Evolutionary conservation across 108 stramenopile genomes (phyloP).

Genomic region (Parietichytrium sp.): DNA sequence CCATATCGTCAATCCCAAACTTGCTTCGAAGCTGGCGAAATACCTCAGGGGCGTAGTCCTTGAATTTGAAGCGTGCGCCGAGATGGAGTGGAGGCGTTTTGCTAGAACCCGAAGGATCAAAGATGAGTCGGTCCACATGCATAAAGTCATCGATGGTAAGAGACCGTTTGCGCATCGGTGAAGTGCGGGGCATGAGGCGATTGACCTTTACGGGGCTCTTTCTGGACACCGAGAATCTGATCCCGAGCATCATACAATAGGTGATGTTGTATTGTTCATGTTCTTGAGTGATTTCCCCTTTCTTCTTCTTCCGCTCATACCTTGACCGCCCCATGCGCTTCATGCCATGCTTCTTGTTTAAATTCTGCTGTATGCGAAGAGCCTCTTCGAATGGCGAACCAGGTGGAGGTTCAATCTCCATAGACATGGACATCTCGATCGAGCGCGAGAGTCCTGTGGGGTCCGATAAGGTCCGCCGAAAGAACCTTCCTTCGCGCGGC

Average conservation of each 20-base stretch:
- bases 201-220: slow-evolving; percentile 52
- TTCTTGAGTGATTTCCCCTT: slow-evolving; percentile 81
- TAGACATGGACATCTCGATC: background rate
- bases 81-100: slow-evolving; percentile 89
- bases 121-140: slow-evolving; percentile 69
- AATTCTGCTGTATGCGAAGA: background rate
- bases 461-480: background rate
- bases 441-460: background rate
- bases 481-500: too few relatives aligned
- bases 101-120: slow-evolving; percentile 77
- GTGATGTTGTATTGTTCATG: slow-evolving; percentile 90
- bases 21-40: slow-evolving; percentile 81
- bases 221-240: slow-evolving; percentile 74
- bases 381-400: background rate
- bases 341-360: background rate
- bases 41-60: slow-evolving; percentile 85
- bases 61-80: slow-evolving; percentile 97
- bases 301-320: slow-evolving; percentile 53
- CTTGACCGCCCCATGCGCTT: background rate
- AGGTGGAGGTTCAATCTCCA: background rate
- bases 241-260: slow-evolving; percentile 95
- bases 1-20: slow-evolving; percentile 86
- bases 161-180: too few relatives aligned
- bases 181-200: too few relatives aligned
- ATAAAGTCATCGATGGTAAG: slow-evolving; percentile 73